Conservation (phyloP, 2,329 filamentous ascomycete species). For the Penicillium crustosum region DNA sequence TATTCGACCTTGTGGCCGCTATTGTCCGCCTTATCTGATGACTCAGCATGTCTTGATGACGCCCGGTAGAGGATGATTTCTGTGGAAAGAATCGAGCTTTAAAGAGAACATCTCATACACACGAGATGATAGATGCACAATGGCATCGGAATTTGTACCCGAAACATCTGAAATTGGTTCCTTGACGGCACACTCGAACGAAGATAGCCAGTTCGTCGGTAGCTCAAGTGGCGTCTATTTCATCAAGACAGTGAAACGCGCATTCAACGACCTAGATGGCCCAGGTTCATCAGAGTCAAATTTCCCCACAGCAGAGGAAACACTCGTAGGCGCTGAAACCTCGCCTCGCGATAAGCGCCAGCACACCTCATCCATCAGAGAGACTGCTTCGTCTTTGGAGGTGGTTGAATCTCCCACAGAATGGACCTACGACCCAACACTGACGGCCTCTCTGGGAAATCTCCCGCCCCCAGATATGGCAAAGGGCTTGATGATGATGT, state of each 20-base stretch:
- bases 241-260: constrained; percentile 54
- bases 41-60: background rate
- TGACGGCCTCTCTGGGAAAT: constrained; percentile 28
- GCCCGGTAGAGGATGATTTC: background rate
- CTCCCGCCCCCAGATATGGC: constrained; percentile 35
- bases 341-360: constrained; percentile 23
- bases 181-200: constrained; percentile 43
- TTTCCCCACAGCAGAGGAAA: constrained; percentile 34
- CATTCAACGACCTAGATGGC: constrained; percentile 43
- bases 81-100: background rate
- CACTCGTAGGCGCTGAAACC: constrained; percentile 29
- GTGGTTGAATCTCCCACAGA: constrained; percentile 13
- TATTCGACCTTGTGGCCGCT: background rate
- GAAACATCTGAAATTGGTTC: constrained; percentile 44
- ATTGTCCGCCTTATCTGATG: background rate
- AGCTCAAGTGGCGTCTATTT: constrained; percentile 56
- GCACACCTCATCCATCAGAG: constrained; percentile 4
- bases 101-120: background rate
- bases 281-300: constrained; percentile 18
- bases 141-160: constrained; percentile 24
- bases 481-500: constrained; percentile 48
- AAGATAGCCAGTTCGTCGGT: constrained; percentile 54
- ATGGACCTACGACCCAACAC: constrained; percentile 33
- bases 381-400: background rate
- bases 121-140: background rate